Percentiles rank a stretch among this genome's conserved stretches.
These are phyloP conservation scores for Tetrahymena elliotti DNA, from an alignment of 73 alveolate genomes.

Conservation along the genomic window DNA sequence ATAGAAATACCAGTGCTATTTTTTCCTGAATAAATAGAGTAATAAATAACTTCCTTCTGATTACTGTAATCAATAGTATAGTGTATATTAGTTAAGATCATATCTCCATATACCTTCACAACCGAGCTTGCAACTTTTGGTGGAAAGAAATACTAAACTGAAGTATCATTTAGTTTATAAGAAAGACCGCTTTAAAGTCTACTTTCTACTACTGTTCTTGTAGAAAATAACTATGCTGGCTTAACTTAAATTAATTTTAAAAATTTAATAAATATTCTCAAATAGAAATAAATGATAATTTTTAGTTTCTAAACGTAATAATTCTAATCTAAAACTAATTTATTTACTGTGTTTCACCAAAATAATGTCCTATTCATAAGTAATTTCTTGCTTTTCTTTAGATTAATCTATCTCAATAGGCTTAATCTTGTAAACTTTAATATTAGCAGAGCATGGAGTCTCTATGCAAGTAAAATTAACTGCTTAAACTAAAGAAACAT, in stretches of 20 bases:
- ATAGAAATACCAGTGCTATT: not conserved
- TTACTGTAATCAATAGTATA: not conserved
- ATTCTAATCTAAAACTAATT: not conserved
- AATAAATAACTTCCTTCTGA: not conserved
- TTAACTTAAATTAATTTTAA: no score
- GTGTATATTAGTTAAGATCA: not conserved
- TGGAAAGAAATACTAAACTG: not conserved
- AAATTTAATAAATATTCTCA: no score
- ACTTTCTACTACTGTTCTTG: not conserved
- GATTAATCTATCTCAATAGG: not conserved
- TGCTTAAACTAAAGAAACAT: not conserved
- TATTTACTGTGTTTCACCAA: not conserved
- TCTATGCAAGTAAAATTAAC: not conserved
- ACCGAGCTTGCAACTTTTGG: not conserved
- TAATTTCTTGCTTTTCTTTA: not conserved
- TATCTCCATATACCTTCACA: not conserved
- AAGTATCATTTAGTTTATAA: not conserved
- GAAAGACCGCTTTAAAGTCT: not conserved
- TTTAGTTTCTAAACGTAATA: no score
- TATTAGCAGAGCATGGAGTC: not conserved
- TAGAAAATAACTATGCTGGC: not conserved
- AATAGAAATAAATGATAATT: not conserved
- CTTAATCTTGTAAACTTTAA: not conserved
- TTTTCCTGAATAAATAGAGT: not conserved
- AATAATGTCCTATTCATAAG: not conserved